Conservation (phyloP, 1,284 basidiomycete genomes). For the Malassezia brasiliensis region DNA sequence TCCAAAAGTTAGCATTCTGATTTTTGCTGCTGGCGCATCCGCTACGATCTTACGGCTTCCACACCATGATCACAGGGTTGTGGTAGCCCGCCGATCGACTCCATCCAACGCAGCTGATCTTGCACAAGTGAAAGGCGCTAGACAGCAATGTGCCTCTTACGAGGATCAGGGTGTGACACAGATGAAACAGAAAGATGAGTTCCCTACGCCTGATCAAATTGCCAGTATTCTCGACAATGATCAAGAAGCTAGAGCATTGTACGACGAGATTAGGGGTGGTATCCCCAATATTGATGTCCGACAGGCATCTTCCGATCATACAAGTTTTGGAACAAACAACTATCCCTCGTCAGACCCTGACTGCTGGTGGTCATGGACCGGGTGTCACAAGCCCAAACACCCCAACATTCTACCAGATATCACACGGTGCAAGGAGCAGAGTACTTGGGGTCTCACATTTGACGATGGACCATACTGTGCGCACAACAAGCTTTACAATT, state of each 20-base stretch:
- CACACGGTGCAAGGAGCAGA: constrained; percentile 50
- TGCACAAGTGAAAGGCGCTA: constrained; percentile 21
- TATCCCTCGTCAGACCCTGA: constrained; percentile 24
- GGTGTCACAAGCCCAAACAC: constrained; percentile 41
- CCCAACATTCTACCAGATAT: constrained; percentile 47
- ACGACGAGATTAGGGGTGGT: constrained; percentile 29
- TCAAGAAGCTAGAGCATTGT: constrained; percentile 44
- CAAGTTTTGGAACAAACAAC: background rate
- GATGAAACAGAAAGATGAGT: constrained; percentile 13
- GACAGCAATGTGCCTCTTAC: constrained; percentile 6
- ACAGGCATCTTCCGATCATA: background rate
- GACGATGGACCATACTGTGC: constrained; percentile 52
- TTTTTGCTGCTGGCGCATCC: background rate
- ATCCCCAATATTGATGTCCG: constrained; percentile 7
- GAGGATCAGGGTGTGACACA: constrained; percentile 14
- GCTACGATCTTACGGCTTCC: background rate
- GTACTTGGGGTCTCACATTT: constrained; percentile 53
- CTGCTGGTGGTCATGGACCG: constrained; percentile 39
- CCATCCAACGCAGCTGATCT: constrained; percentile 8
- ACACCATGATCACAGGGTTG: background rate
- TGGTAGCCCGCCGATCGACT: background rate
- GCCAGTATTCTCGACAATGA: constrained; percentile 49
- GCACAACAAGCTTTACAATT: constrained; percentile 54
- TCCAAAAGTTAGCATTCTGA: background rate
- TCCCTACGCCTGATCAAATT: constrained; percentile 45